These are phyloP conservation scores for Lasiodiplodia theobromae DNA, from an alignment of 2,329 filamentous ascomycete species.

Conservation along the genomic window DNA sequence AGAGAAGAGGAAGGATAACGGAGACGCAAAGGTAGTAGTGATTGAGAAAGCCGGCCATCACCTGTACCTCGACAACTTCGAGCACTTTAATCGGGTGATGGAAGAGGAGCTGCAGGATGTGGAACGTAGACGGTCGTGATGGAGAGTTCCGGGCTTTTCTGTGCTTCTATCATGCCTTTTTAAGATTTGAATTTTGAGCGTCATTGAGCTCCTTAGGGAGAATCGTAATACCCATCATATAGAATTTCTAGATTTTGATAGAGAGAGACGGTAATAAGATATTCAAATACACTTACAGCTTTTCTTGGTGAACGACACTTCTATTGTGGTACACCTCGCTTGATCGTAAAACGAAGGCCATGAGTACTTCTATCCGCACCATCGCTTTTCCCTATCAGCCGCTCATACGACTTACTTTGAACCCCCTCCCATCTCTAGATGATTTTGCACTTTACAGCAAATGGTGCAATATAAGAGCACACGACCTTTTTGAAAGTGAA, in stretches of 20 bases:
- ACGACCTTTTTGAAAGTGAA: too few relatives aligned
- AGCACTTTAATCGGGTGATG: constrained; percentile 73
- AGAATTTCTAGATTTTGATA: not conserved
- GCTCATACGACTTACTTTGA: too few relatives aligned
- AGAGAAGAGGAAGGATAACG: constrained; percentile 75
- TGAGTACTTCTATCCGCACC: too few relatives aligned
- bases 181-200: not conserved
- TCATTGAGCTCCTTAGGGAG: not conserved
- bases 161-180: not conserved
- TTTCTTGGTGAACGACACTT: not conserved
- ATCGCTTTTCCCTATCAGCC: too few relatives aligned
- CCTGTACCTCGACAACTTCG: constrained; percentile 72
- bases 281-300: not conserved
- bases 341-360: too few relatives aligned
- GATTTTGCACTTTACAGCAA: too few relatives aligned
- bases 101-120: constrained; percentile 72
- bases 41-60: constrained; percentile 76
- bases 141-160: not conserved
- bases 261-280: not conserved
- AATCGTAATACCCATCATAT: not conserved
- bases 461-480: too few relatives aligned
- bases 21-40: constrained; percentile 81
- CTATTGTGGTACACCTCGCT: too few relatives aligned
- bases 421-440: too few relatives aligned
- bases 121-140: constrained; percentile 44